Base-by-base conservation (phyloP, 805 yeast genomes). In the Hanseniaspora nectarophila region DNA sequence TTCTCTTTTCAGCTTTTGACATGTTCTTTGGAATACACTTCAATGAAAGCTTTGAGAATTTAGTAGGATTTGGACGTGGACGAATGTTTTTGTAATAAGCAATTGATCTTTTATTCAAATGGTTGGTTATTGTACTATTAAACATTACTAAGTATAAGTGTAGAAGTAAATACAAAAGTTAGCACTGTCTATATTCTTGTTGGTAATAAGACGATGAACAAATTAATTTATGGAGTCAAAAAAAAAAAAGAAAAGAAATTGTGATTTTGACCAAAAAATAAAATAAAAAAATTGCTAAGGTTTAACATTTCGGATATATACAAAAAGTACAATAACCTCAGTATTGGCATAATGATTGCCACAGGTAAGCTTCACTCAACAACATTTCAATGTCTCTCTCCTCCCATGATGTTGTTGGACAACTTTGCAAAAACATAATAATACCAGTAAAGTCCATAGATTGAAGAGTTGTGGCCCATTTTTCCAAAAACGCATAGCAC, bases 381-480 rank as follows among this genome's bases (percentile, higher is more conserved):
- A 92, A 73, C 71, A 92, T 74, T 67, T 92, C 97, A 39, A 92
- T 80, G 60, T 92, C 97, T 62, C 82, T 82, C 56, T 85, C 95
- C 2, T 73, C 74, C 98, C 98, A 92, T 35, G 73, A 69, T 45
- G 73, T 70, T 0, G 97, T 92, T 24, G 97, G 97, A 9, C 89
- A 82, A 55, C 83, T 85, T 66, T 92, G 98, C 45, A 92, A 70
- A 62, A 86, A 90, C 65, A 94, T 82, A 69, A 92, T 80, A 33
- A 88, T 85, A 56, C 87, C 97, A 68, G 92, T 97, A 64, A 92
- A 92, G 57, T 90, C 97, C 88, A 83, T 85, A 9, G 74, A 72
- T 63, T 83, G 78, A 56, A 92, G 70, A 56, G 80, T 81, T 51
- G 75, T 80, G 56, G 92, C 80, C 81, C 95, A 92, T 61, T 86